These are phyloP conservation scores for Aspergillus tanneri DNA, from an alignment of 2,329 filamentous ascomycete species.

Conservation along the genomic window DNA sequence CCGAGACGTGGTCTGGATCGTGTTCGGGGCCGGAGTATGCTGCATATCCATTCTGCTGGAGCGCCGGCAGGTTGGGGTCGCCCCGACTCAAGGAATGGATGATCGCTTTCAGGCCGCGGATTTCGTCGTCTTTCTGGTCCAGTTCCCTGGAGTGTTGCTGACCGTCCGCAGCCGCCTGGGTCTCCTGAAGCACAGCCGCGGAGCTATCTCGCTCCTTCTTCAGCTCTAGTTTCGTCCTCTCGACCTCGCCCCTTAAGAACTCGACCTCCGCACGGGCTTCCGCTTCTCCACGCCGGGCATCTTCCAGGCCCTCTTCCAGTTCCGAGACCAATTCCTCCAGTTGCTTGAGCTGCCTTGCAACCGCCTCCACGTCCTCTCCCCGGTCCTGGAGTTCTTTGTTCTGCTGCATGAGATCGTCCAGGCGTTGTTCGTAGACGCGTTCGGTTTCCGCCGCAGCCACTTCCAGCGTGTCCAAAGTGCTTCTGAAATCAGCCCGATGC, in stretches of 20 bases:
- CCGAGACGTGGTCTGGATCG: conserved; percentile 57
- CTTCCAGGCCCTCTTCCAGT: conserved; percentile 92
- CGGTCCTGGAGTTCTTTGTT: conserved; percentile 78
- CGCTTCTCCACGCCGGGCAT: conserved; percentile 88
- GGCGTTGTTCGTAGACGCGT: conserved; percentile 75
- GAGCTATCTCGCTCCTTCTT: conserved; percentile 84
- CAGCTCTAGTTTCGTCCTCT: conserved; percentile 83
- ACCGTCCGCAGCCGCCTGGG: conserved; percentile 47
- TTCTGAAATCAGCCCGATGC: conserved; percentile 91
- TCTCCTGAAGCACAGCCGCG: conserved; percentile 59
- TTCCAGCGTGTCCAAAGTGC: conserved; percentile 94
- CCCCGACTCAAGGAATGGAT: conserved; percentile 89
- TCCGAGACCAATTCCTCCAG: conserved; percentile 95
- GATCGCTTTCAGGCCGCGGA: conserved; percentile 93
- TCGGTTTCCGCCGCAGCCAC: conserved; percentile 92
- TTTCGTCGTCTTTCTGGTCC: conserved; percentile 95
- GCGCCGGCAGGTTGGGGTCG: conserved; percentile 31
- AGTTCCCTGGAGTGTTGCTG: conserved; percentile 65
- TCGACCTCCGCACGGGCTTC: conserved; percentile 95
- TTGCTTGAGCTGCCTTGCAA: conserved; percentile 89
- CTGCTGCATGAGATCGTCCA: conserved; percentile 68
- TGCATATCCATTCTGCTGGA: conserved; percentile 30
- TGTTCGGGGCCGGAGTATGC: conserved; percentile 35
- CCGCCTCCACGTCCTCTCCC: conserved; percentile 84
- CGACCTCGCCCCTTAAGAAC: conserved; percentile 90